Evolutionary conservation across 176 grass and related monocot species (phyloP), one percentile per base, ranked within the genome.

Genomic region (Coix lacrymajobi): DNA sequence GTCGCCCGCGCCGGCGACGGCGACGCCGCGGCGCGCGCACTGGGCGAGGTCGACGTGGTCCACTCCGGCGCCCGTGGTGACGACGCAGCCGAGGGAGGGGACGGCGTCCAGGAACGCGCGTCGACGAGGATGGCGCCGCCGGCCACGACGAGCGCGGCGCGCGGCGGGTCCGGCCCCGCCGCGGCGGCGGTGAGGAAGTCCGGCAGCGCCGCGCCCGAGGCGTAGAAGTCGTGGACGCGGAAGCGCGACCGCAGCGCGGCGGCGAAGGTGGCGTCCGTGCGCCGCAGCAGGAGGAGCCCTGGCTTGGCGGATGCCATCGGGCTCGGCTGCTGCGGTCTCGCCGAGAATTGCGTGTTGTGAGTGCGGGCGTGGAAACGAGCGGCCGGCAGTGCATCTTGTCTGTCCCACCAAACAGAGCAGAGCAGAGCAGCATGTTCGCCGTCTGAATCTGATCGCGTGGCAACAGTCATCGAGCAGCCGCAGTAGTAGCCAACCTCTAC

Each of bases 41-140:
- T 69, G 88, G 61, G 49, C 60, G 45, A 96, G 70, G 75, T 90
- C 71, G 49, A 96, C 74, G 71, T 90, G 83, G 76, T 92, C 89
- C 0, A 92, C n/a, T 0, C 93, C 90, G 28, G 76, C 29, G n/a
- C 48, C 82, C 45, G 85, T 84, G 66, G 15, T 62, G 75, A 96
- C 33, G 38, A 92, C 33, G 70, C 74, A 89, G 37, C 79, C 40
- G 46, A 96, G 32, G 11, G 84, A 79, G 0, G 90, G 85, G 3
- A 79, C 64, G 15, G 71, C 67, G 65, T 84, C 69, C 1, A 92
- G 45, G 66, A 89, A 40, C 22, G 33, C 52, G 49, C 2, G 61
- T 88, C 76, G 4, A 85, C 77, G 7, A 20, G 54, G 34, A 74
- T 5, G 13, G 2, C 1, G 31, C 74, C 33, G 67, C 52, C 76